Percentiles rank a stretch among this genome's conserved stretches.
These are phyloP conservation scores for Tubosaeta sp. DNA, from an alignment of 768 basidiomycete species.

Conservation along the genomic window DNA sequence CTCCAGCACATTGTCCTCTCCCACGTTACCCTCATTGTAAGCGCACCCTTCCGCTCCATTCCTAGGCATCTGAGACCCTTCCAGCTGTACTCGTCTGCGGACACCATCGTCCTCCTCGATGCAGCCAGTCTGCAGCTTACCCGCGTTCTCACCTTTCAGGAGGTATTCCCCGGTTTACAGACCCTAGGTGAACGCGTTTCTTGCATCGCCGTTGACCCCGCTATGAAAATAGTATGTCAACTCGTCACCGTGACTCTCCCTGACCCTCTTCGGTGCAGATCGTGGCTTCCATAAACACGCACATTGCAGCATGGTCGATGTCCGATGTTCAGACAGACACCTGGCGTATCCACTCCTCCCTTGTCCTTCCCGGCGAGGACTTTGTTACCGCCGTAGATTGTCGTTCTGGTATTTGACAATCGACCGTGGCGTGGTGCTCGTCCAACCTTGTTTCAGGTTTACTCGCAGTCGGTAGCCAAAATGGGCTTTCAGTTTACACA, in stretches of 20 bases:
- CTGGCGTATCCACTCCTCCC: constrained; percentile 81
- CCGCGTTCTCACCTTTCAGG: constrained; percentile 73
- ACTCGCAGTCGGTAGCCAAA: constrained; percentile 62
- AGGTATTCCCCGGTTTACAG: constrained; percentile 66
- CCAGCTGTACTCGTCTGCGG: constrained; percentile 70
- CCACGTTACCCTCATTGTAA: constrained; percentile 55
- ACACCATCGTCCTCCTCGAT: constrained; percentile 67
- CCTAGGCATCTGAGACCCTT: background rate
- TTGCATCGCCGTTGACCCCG: constrained; percentile 67
- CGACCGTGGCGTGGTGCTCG: background rate
- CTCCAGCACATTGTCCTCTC: constrained; percentile 57
- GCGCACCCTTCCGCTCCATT: constrained; percentile 22
- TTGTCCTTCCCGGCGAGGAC: constrained; percentile 55
- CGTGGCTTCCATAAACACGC: constrained; percentile 62
- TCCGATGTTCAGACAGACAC: constrained; percentile 57
- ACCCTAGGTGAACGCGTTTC: constrained; percentile 45
- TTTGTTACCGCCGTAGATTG: constrained; percentile 63
- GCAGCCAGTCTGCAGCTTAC: constrained; percentile 61
- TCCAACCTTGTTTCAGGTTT: constrained; percentile 51
- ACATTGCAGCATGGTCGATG: constrained; percentile 76
- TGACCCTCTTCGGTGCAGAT: constrained; percentile 43
- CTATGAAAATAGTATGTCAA: constrained; percentile 73
- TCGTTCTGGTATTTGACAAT: constrained; percentile 54
- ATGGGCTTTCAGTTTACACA: constrained; percentile 67
- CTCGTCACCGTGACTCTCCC: constrained; percentile 2